Base-by-base conservation (phyloP, 164 flowering plant species). In the Liquidambar formosana region DNA sequence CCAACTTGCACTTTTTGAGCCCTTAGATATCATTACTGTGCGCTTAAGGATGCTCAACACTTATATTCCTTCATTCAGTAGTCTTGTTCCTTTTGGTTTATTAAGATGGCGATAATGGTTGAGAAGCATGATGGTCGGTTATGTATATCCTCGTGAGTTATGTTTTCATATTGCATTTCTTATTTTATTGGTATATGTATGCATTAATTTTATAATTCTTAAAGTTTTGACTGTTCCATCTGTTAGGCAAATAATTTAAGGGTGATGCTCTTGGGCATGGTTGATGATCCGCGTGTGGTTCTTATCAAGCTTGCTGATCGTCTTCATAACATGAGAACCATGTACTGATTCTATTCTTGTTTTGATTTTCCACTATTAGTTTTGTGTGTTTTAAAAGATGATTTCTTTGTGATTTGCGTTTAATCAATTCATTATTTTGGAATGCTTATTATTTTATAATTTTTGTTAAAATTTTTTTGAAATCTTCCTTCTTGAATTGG, bases 261-360 rank as follows among this genome's bases (percentile, higher is more conserved):
- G 60, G 93, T 86, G 70, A 94, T 94, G 98, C 92, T 94, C 41
- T 75, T 94, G 84, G 98, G 96, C 64, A 94, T 94, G 98, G 91
- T 94, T 80, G 96, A 94, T 76, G 98, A 94, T 82, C 98, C 97
- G 63, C 90, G 98, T 18, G 94, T 90, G 46, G 93, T 94, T 68
- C 96, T 94, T 69, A 90, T 94, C 78, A 94, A 94, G 89, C 98
- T 94, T 77, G 98, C 98, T 5, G 98, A 94, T 77, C 93, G 98
- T 59, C 88, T 94, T 49, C 98, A 94, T 84, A 94, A 94, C 79
- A 90, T 94, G 98, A 85, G 98, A 83, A 94, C 98, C 78, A 94
- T 92, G 98, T 94, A 92, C 45, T 56, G 27, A 21, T 70, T 76
- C 69, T 77, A 47, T 49, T 57, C 72, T 61, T 73, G 19, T 43